Base-by-base conservation (phyloP, 129 eudicot genomes). In the Solidago caesia region DNA sequence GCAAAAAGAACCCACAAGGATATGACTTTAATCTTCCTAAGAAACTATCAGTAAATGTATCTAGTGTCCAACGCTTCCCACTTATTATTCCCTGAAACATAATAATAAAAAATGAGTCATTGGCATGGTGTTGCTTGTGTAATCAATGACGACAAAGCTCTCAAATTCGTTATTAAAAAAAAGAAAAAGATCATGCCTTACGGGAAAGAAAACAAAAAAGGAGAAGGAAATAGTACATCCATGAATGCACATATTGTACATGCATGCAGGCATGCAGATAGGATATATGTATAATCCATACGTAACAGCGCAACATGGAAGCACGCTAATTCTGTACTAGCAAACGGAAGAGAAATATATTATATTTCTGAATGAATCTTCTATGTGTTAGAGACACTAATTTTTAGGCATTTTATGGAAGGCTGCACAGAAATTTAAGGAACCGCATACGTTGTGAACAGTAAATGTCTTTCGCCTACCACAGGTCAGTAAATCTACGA, bases 61-160 rank as follows among this genome's bases (percentile, higher is more conserved):
- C 89, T 69, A 95, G 47, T 16, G 94, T 87, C 99, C 99, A 95
- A 47, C 55, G 71, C 69, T 66, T 77, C 81, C 91, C 85, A 8
- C 68, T 64, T 66, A 79, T 69, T 33, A 68, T 80, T 62, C 87
- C 97, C 99, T 94, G 84, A 72, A 75, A 48, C 41, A 69, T 6
- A 74, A 16, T 58, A 61, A 55, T 13, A 43, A 15, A 51, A 12
- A 26, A 57, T 44, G 44, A 67, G 47, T 14, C 6, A 41, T 46
- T 45, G 42, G 51, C 43, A 61, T 61, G 14, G 47, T 71, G 49
- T 51, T 21, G 15, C 55, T 43, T 71, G 16, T 3, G 52, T 63
- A 47, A 63, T 33, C 3, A 33, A 33, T 33, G 39, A 33, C 39
- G 39, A 33, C 39, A 33, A 33, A 33, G 39, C 39, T 33, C 39